Evolutionary conservation across 345 rosid species (phyloP).

Genomic region (Hypericum androsaemum): DNA sequence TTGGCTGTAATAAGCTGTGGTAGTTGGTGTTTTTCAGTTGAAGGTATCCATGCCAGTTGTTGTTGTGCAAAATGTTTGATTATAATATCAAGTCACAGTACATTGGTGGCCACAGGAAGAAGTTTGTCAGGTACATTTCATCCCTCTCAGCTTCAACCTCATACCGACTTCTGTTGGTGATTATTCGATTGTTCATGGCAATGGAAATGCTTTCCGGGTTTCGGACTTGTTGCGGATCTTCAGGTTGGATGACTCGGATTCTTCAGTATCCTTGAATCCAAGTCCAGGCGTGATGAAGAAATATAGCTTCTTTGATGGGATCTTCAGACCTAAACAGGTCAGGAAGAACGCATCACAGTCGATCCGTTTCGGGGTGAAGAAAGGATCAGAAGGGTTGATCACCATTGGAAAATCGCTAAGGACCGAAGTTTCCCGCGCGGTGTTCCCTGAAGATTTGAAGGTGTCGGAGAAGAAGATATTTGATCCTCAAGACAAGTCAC

Average conservation of each 20-base stretch:
- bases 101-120: constrained; percentile 65
- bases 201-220: not conserved
- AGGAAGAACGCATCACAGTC: constrained; percentile 47
- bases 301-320: constrained; percentile 29
- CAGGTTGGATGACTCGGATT: constrained; percentile 70
- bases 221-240: not conserved
- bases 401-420: constrained; percentile 45
- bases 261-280: constrained; percentile 39
- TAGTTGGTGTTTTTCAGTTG: not conserved
- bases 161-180: too few relatives aligned
- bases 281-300: constrained; percentile 30
- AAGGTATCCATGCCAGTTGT: constrained; percentile 15
- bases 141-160: too few relatives aligned
- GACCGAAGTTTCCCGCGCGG: constrained; percentile 45
- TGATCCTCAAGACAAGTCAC: constrained; percentile 78
- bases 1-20: too few relatives aligned
- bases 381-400: constrained; percentile 50
- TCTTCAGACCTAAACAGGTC: constrained; percentile 19
- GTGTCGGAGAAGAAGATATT: constrained; percentile 56
- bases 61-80: constrained; percentile 42
- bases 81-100: constrained; percentile 62
- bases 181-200: not conserved
- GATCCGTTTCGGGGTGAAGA: constrained; percentile 39
- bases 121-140: constrained; percentile 51
- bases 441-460: constrained; percentile 74